Percentiles rank a stretch among this genome's conserved stretches.
Evolutionary conservation across 2,329 filamentous ascomycete genomes (phyloP).

Genomic region (Tolypocladium amazonense): DNA sequence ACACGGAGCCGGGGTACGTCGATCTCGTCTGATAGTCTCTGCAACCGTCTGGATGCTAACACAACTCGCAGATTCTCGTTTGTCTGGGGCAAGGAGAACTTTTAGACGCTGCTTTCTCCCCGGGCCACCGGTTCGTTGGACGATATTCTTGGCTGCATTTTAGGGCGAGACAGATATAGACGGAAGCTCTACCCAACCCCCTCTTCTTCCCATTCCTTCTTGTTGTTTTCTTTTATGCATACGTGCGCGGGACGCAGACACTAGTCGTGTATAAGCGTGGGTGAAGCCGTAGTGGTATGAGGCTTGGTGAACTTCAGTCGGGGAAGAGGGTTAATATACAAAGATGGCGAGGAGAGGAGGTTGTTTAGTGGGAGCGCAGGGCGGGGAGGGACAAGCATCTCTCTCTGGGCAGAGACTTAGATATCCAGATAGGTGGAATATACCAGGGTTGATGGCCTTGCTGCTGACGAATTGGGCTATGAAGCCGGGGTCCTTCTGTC

Average conservation of each 20-base stretch:
- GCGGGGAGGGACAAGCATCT: background rate
- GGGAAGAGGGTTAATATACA: background rate
- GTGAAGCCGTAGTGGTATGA: background rate
- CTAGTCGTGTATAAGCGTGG: background rate
- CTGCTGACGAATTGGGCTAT: background rate
- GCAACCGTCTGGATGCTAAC: slow-evolving; percentile 1
- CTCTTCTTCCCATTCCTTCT: background rate
- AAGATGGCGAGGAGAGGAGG: background rate
- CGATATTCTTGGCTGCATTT: background rate
- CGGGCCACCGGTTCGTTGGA: background rate
- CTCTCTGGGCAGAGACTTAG: background rate
- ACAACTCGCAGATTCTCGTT: slow-evolving; percentile 42
- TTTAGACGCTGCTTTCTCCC: slow-evolving; percentile 26
- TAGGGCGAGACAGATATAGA: background rate
- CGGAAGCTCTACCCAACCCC: background rate
- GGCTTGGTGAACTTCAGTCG: background rate
- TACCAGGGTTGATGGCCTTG: background rate
- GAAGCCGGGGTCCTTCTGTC: background rate
- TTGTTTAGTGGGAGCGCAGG: background rate
- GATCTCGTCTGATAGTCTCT: slow-evolving; percentile 17
- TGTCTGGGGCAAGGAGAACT: slow-evolving; percentile 62
- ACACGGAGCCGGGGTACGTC: slow-evolving; percentile 64
- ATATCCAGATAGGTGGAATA: background rate
- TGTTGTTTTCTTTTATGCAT: background rate
- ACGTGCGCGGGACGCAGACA: background rate